Evolutionary conservation across 2,329 filamentous ascomycete genomes (phyloP), one percentile per base, ranked within the genome.

Genomic region (Ceratocystis variospora): DNA sequence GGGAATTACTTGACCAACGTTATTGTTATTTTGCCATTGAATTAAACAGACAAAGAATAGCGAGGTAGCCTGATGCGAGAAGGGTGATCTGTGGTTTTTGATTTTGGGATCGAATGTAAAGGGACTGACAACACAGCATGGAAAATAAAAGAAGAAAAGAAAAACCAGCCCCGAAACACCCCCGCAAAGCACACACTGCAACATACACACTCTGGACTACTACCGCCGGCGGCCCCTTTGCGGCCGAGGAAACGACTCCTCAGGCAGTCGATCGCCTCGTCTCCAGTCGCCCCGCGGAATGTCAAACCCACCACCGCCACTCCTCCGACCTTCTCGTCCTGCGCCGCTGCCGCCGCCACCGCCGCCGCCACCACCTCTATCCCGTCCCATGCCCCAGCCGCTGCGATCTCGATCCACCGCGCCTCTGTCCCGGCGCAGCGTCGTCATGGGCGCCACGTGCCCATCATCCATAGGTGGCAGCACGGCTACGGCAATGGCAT

Each of bases 401-500:
- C 37, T 53, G 5, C 62, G 25, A 28, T 68, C 62, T 71, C 70
- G 1, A 74, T 77, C n/a, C 7, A 17, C 22, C 22, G 19, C 31
- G 8, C 57, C 57, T 12, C 79, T 75, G 1, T 77, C 77, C 63
- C 76, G 75, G 44, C 77, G 75, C 33, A 80, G 78, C 25, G 77
- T 77, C 12, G 81, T 78, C n/a, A 81, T 78, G 8, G 88, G 84
- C 55, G 86, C 86, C 48, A 95, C 85, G 41, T 83, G 83, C 0
- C 91, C 91, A 73, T 93, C 87, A 41, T 83, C 78, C 31, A 88
- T 77, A 0, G 90, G 89, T 53, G 89, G 86, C 66, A 93, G 78
- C 68, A 96, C 86, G 4, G 90, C 89, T 73, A 89, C 93, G 67
- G 87, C 87, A 50, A 97, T 81, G 73, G 88, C 96, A 75, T 97